Conservation (phyloP, 2,329 filamentous ascomycete genomes). For the Colletotrichum falcatum region DNA sequence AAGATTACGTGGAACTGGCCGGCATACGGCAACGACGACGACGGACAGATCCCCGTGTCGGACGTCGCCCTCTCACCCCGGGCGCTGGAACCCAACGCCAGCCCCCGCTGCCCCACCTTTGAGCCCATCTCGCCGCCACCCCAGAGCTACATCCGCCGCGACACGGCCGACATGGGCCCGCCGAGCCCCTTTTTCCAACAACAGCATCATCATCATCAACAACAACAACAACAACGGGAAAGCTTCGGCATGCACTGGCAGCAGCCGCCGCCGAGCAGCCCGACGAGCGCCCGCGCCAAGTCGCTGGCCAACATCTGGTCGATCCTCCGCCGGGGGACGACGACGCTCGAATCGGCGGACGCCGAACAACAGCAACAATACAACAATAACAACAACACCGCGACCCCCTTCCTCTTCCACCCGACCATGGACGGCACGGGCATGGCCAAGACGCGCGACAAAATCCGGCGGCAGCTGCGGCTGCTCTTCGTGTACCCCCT, state of each 20-base stretch:
- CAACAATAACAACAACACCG: not conserved
- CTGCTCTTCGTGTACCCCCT: slow-evolving; percentile 82
- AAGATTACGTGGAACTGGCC: slow-evolving; percentile 42
- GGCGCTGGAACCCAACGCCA: slow-evolving; percentile 13
- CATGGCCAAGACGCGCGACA: slow-evolving; percentile 59
- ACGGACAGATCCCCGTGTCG: slow-evolving; percentile 26
- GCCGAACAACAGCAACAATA: too few relatives aligned
- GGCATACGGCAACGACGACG: slow-evolving; percentile 33
- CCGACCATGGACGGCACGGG: slow-evolving; percentile 44
- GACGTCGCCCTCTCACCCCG: not conserved
- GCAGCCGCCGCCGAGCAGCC: slow-evolving; percentile 34
- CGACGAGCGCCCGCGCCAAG: slow-evolving; percentile 39
- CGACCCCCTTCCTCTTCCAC: slow-evolving; percentile 36
- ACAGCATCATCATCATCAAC: too few relatives aligned
- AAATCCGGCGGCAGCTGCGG: slow-evolving; percentile 75
- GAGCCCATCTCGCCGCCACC: slow-evolving; percentile 34
- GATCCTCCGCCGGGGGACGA: slow-evolving; percentile 42
- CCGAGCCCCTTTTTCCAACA: too few relatives aligned
- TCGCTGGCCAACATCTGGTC: slow-evolving; percentile 46
- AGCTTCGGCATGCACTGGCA: slow-evolving; percentile 32
- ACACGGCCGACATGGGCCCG: slow-evolving; percentile 25
- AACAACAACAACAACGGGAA: not conserved
- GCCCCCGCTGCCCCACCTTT: slow-evolving; percentile 31
- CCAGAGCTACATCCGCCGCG: slow-evolving; percentile 35
- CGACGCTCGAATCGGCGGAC: slow-evolving; percentile 36